Evolutionary conservation across 169 alveolate genomes (phyloP).

Genomic region (Cyclospora cayetanensis): DNA sequence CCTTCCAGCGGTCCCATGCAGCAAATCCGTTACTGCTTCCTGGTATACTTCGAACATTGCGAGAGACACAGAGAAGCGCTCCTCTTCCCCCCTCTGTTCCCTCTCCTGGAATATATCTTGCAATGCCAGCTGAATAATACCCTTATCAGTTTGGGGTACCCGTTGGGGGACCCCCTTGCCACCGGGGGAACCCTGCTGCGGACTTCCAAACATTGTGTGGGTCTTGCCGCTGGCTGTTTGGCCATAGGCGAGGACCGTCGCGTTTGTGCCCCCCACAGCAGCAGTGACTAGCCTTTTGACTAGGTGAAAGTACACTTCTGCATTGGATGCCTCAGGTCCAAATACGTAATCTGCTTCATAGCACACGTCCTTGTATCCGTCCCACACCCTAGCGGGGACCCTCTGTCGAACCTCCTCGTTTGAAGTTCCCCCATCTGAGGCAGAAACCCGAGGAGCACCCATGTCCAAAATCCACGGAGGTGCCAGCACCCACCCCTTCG

Average conservation of each 20-base stretch:
- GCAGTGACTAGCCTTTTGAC: constrained; percentile 83
- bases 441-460: neutral
- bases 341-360: constrained; percentile 80
- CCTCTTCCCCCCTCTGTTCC: neutral
- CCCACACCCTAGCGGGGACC: constrained; percentile 48
- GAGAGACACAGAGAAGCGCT: neutral
- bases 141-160: neutral
- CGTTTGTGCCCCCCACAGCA: constrained; percentile 88
- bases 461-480: constrained; percentile 38
- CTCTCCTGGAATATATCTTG: neutral
- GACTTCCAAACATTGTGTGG: constrained; percentile 95
- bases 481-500: constrained; percentile 42
- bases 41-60: constrained; percentile 29
- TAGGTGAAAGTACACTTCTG: constrained; percentile 79
- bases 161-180: neutral
- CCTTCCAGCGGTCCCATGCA: neutral
- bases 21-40: neutral
- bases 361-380: constrained; percentile 21
- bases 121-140: neutral
- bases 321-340: constrained; percentile 77
- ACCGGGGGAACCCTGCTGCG: constrained; percentile 79
- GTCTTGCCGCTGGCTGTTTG: constrained; percentile 98
- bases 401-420: neutral
- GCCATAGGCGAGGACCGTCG: constrained; percentile 96
- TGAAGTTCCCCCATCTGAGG: neutral